A percentile compares a stretch with the other conserved stretches of the same genome.
phyloP scores from a whole-genome alignment of 164 flowering plant species.

The Vitis riparia region DNA sequence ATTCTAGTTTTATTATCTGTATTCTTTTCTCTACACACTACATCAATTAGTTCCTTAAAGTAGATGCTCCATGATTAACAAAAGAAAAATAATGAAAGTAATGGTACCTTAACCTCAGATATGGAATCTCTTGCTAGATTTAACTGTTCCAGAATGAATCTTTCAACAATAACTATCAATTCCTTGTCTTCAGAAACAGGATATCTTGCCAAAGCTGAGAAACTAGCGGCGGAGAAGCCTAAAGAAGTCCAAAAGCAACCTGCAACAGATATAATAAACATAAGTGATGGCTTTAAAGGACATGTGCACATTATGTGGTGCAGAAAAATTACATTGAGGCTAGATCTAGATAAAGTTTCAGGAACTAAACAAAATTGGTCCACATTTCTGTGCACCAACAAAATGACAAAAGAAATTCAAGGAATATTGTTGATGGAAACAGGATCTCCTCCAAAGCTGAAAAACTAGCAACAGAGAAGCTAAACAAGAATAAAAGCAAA shows the following conservation, averaged over 20 bases:
- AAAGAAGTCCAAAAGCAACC: slow-evolving; percentile 72
- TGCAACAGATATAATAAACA: slow-evolving; percentile 31
- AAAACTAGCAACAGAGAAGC: too few species aligned
- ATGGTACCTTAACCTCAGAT: slow-evolving; percentile 67
- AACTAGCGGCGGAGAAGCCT: slow-evolving; percentile 47
- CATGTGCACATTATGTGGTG: not conserved
- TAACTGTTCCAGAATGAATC: slow-evolving; percentile 58
- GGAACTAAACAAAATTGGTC: too few species aligned
- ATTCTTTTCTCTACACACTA: too few species aligned
- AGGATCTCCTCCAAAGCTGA: too few species aligned
- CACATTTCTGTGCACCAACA: too few species aligned
- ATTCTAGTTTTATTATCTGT: too few species aligned
- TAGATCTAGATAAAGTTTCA: too few species aligned
- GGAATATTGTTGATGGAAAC: too few species aligned
- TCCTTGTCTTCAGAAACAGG: slow-evolving; percentile 35
- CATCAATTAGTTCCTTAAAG: too few species aligned
- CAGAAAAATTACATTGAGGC: not conserved
- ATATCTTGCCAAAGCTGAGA: slow-evolving; percentile 44
- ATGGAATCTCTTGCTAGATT: slow-evolving; percentile 49
- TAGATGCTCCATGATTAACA: not conserved
- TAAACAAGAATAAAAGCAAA: too few species aligned
- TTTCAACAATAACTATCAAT: slow-evolving; percentile 41
- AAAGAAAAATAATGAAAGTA: not conserved
- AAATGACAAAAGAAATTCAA: too few species aligned
- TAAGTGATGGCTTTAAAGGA: too few species aligned